Evolutionary conservation across 495 filamentous ascomycete genomes (phyloP), one percentile per base, ranked within the genome.

Genomic region (Bathelium albidoporum): DNA sequence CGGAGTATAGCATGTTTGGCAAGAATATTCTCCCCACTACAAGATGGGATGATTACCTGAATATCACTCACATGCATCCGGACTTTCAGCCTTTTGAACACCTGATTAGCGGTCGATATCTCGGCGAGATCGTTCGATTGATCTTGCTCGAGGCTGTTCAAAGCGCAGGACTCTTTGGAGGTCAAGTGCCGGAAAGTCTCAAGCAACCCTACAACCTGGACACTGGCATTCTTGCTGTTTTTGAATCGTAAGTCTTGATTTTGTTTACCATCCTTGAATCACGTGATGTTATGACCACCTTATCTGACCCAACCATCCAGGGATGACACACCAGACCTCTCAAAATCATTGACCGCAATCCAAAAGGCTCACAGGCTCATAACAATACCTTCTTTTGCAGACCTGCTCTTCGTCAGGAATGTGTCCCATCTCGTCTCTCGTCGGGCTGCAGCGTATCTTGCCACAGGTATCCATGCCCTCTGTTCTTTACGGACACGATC

Each of bases 391-490:
- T 75, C 78, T 0, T 65, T 73, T n/a, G 70, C 75, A 24, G 85
- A 88, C 61, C 73, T 87, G 29, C 70, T 70, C 22, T 86, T 84
- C 71, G 66, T 87, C 64, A 80, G 78, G 32, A 76, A 79, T 28
- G 69, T 82, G 62, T 78, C 76, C 58, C 72, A 76, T 49, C 73
- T 76, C n/a, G 81, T 87, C n/a, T 83, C 83, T 14, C 77, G 72
- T 32, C 83, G 85, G 45, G 83, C 85, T 1, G 80, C 83, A 0
- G 83, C 78, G 12, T 87, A 85, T 67, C 74, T 87, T n/a, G 82
- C 85, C 7, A 81, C 83, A 0, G 83, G 80, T 32, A 81, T 87
- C 31, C 83, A 88, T 71, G 84, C 85, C 64, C 80, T 88, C 66
- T 86, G 83, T 76, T 76, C 75, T 16, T 71, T 88, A 28, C 77